phyloP scores from a whole-genome alignment of 345 rosid species.

The Citrus maxima region DNA sequence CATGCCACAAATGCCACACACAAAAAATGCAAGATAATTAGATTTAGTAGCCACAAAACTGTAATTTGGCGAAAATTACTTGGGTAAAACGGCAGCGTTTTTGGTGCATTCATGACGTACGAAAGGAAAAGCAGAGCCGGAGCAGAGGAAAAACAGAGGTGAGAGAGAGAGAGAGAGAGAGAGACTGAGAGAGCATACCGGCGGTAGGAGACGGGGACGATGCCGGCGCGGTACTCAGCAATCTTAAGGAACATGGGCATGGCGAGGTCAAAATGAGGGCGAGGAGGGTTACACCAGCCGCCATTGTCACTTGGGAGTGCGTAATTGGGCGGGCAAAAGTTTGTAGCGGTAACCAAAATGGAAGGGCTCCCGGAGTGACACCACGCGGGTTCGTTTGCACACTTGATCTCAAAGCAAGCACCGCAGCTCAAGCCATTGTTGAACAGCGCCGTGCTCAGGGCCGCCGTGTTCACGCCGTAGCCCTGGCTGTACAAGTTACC shows the following conservation, averaged over 20 bases:
- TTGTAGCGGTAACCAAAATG: constrained; percentile 46
- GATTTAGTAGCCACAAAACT: too few relatives aligned
- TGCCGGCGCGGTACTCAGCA: constrained; percentile 56
- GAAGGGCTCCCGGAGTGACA: constrained; percentile 46
- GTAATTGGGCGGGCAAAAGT: constrained; percentile 52
- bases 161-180: neutral
- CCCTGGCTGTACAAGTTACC: constrained; percentile 57
- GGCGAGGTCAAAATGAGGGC: constrained; percentile 51
- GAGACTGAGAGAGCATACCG: constrained; percentile 19
- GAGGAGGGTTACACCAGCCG: constrained; percentile 66
- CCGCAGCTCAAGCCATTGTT: constrained; percentile 51
- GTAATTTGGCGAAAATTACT: too few relatives aligned
- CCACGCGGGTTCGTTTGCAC: constrained; percentile 39
- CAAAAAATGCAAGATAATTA: too few relatives aligned
- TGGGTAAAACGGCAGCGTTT: neutral
- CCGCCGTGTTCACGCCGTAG: constrained; percentile 59
- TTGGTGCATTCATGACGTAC: too few relatives aligned
- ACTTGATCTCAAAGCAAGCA: constrained; percentile 53
- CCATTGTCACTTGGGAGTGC: constrained; percentile 47
- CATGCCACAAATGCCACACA: neutral
- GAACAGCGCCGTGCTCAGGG: constrained; percentile 50
- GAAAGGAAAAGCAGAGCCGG: neutral
- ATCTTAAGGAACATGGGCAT: constrained; percentile 63
- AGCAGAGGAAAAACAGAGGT: neutral
- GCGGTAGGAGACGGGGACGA: constrained; percentile 48